A percentile compares a stretch with the other conserved stretches of the same genome.
Conservation (phyloP, 164 flowering plant species). For the Umbellularia californica region DNA sequence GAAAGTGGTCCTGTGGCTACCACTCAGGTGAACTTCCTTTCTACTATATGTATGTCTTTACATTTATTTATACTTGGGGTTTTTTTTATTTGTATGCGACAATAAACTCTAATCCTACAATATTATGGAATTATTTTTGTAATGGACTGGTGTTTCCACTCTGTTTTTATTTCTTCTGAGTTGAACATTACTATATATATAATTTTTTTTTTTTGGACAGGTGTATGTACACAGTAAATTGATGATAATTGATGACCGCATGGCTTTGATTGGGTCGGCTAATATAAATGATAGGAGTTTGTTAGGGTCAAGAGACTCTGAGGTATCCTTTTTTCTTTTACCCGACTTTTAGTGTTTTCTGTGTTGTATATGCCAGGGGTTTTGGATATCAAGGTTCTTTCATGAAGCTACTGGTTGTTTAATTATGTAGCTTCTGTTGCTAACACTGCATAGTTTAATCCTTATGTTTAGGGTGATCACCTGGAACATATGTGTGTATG, state of each 20-base stretch:
- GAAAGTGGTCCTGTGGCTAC: constrained; percentile 80
- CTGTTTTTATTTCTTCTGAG: neutral
- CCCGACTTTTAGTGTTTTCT: neutral
- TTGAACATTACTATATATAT: neutral
- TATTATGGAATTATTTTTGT: neutral
- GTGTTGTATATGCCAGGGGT: neutral
- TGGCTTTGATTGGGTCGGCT: constrained; percentile 81
- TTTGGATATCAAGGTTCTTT: too few relatives aligned
- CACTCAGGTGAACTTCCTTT: constrained; percentile 64
- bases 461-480: too few relatives aligned
- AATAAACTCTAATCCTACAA: neutral
- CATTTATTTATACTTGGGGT: neutral
- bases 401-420: too few relatives aligned
- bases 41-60: neutral
- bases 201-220: constrained; percentile 27
- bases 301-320: constrained; percentile 96
- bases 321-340: constrained; percentile 42
- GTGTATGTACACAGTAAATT: constrained; percentile 96
- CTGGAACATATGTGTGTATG: too few relatives aligned
- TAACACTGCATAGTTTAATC: too few relatives aligned
- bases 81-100: neutral
- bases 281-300: constrained; percentile 96
- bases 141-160: neutral
- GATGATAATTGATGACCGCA: constrained; percentile 84
- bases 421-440: too few relatives aligned